A percentile compares a stretch with the other conserved stretches of the same genome.
These are phyloP conservation scores for Magnolia kwangsiensis DNA, from an alignment of 164 flowering plant genomes.

Conservation along the genomic window DNA sequence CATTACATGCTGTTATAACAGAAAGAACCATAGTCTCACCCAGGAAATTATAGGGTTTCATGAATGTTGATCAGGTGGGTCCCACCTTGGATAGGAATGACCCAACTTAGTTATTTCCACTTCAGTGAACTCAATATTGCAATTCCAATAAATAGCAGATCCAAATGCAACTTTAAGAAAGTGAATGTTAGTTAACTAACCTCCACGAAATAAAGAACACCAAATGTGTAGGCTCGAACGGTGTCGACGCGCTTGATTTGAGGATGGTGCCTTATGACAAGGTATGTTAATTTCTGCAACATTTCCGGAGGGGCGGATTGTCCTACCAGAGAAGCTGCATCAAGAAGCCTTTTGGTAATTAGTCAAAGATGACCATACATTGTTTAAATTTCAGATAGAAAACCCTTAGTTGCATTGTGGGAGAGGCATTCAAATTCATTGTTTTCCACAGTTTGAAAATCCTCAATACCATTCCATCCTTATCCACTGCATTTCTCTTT, in stretches of 20 bases:
- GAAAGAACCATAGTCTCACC: background rate
- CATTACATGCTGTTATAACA: background rate
- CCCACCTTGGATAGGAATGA: background rate
- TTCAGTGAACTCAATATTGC: background rate
- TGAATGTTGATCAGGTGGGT: background rate
- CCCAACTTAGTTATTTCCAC: background rate
- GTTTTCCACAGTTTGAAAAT: too few relatives aligned
- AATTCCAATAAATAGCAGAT: background rate
- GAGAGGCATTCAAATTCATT: background rate
- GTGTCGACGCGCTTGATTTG: constrained; percentile 65
- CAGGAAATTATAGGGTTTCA: too few relatives aligned
- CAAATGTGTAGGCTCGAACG: constrained; percentile 78
- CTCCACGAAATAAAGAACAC: constrained; percentile 75
- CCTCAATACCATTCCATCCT: too few relatives aligned
- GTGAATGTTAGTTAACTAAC: constrained; percentile 24
- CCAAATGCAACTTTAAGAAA: background rate
- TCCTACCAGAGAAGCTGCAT: constrained; percentile 63
- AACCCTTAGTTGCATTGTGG: background rate
- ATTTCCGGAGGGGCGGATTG: constrained; percentile 77
- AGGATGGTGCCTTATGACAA: constrained; percentile 56
- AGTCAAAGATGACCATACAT: background rate
- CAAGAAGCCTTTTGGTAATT: background rate
- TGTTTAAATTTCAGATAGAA: background rate
- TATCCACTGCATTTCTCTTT: too few relatives aligned
- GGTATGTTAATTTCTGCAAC: constrained; percentile 70